Conservation (phyloP, 2,329 filamentous ascomycete genomes). For the Aureobasidium sp. region DNA sequence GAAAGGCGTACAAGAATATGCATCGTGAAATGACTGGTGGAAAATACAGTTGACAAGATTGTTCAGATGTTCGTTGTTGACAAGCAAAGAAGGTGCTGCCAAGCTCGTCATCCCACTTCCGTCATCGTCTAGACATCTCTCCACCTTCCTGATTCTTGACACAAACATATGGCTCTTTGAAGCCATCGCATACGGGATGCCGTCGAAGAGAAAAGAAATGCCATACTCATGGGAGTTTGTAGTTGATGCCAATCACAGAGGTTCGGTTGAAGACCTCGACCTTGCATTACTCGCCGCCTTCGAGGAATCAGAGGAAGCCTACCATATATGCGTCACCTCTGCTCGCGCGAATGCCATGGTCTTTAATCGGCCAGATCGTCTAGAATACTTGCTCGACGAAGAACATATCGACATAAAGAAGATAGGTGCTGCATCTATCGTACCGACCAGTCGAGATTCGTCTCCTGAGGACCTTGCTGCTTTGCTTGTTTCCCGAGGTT, state of each 20-base stretch:
- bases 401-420: not conserved
- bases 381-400: not conserved
- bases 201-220: not conserved
- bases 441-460: not conserved
- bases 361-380: not conserved
- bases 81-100: not conserved
- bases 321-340: not conserved
- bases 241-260: not conserved
- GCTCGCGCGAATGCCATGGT: not conserved
- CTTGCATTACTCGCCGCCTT: not conserved
- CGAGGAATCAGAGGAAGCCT: not conserved
- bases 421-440: not conserved
- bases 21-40: constrained; percentile 10
- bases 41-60: not conserved
- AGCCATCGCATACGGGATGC: not conserved
- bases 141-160: not conserved
- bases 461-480: not conserved
- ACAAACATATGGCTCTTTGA: not conserved
- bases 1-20: constrained; percentile 20
- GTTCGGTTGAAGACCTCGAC: not conserved
- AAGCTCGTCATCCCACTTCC: not conserved
- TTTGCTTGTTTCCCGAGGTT: not conserved
- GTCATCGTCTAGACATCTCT: not conserved
- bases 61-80: not conserved
- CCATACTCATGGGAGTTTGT: not conserved